These are phyloP conservation scores for Cyberlindnera saturnus DNA, from an alignment of 805 yeast genomes.

Conservation along the genomic window DNA sequence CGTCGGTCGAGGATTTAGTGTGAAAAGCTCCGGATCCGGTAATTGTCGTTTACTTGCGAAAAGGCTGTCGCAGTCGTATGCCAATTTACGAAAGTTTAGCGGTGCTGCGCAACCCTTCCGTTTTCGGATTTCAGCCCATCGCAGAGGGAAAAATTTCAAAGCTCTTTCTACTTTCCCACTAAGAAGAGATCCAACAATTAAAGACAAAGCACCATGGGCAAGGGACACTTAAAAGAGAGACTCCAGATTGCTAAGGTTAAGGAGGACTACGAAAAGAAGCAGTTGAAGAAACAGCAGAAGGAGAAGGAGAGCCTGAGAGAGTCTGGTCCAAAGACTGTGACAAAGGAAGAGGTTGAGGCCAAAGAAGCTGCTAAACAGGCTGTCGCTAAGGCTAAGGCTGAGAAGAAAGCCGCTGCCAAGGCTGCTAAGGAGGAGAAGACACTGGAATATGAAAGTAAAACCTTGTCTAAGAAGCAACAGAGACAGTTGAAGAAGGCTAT, in stretches of 20 bases:
- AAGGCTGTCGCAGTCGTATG: no score
- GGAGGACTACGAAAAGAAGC: slow-evolving; percentile 15
- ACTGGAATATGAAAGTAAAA: slow-evolving; percentile 40
- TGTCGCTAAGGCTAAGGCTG: slow-evolving; percentile 11
- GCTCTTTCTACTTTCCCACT: not conserved
- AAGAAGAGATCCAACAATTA: not conserved
- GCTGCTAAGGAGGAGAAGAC: slow-evolving; percentile 50
- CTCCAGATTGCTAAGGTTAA: slow-evolving; percentile 14
- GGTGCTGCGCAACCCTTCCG: no score
- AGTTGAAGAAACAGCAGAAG: slow-evolving; percentile 15
- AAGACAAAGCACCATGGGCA: slow-evolving; percentile 16
- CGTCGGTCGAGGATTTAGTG: no score
- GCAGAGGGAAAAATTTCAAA: not conserved
- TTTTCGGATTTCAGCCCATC: not conserved
- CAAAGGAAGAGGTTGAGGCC: slow-evolving; percentile 25
- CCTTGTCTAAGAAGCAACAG: slow-evolving; percentile 57
- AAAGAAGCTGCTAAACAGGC: slow-evolving; percentile 15
- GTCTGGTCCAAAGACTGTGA: slow-evolving; percentile 28
- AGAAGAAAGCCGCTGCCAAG: slow-evolving; percentile 14
- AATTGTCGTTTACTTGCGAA: no score
- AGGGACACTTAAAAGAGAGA: slow-evolving; percentile 23
- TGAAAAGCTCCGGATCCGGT: no score
- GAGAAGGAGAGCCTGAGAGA: slow-evolving; percentile 14
- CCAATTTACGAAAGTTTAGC: no score
- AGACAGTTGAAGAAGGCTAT: slow-evolving; percentile 49